These are phyloP conservation scores for Reticulascus tulasneorum DNA, from an alignment of 2,329 filamentous ascomycete species.

Conservation along the genomic window DNA sequence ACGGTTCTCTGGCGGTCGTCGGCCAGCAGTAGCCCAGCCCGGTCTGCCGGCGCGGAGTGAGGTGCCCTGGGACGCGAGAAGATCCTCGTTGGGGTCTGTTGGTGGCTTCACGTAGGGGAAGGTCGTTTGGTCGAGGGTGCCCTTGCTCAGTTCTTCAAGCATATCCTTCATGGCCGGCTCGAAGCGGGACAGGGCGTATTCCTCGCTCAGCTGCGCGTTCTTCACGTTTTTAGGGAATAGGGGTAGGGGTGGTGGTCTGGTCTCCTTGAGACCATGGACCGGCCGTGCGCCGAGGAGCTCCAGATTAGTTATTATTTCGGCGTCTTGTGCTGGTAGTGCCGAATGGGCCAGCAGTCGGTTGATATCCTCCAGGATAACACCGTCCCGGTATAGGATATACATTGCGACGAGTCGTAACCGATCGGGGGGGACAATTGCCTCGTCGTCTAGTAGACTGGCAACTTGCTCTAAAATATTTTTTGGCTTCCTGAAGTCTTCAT, in stretches of 20 bases:
- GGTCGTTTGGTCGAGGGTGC: conserved; percentile 58
- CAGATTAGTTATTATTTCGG: conserved; percentile 70
- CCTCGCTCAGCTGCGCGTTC: conserved; percentile 57
- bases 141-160: conserved; percentile 69
- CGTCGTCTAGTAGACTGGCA: conserved; percentile 83
- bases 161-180: conserved; percentile 78
- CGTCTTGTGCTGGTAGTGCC: conserved; percentile 69
- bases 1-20: conserved; percentile 69
- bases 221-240: conserved; percentile 68
- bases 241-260: conserved; percentile 58
- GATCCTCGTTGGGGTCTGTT: conserved; percentile 57
- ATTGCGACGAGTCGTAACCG: conserved; percentile 80
- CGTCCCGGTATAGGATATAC: conserved; percentile 82
- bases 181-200: conserved; percentile 83
- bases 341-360: conserved; percentile 81
- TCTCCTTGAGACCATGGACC: conserved; percentile 65
- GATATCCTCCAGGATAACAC: conserved; percentile 79
- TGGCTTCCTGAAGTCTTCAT: conserved; percentile 87
- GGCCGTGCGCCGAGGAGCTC: conserved; percentile 76
- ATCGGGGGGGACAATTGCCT: conserved; percentile 66
- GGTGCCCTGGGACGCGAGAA: conserved; percentile 54
- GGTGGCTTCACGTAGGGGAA: conserved; percentile 75
- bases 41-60: conserved; percentile 90
- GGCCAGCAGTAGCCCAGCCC: conserved; percentile 85
- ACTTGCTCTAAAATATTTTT: conserved; percentile 85